Percentiles rank a stretch among this genome's conserved stretches.
phyloP scores from a whole-genome alignment of 2,329 filamentous ascomycete species.

The Aspergillus sp. region DNA sequence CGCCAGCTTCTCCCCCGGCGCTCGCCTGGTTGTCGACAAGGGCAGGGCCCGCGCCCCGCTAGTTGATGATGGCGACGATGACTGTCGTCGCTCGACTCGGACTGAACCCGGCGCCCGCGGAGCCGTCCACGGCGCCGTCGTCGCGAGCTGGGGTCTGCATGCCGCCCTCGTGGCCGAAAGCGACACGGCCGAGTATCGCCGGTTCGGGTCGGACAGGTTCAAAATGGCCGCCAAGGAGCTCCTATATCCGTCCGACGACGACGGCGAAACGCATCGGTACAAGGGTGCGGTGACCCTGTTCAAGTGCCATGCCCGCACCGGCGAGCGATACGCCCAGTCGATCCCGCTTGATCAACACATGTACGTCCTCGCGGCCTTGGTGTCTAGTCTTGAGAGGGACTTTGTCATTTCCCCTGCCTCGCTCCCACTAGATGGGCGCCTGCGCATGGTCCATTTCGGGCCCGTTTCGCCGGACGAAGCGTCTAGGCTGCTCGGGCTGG shows the following conservation, averaged over 20 bases:
- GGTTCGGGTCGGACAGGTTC: constrained; percentile 68
- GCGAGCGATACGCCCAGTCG: constrained; percentile 15
- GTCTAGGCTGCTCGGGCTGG: constrained; percentile 65
- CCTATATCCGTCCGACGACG: constrained; percentile 50
- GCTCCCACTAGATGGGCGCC: constrained; percentile 57
- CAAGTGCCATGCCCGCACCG: constrained; percentile 13
- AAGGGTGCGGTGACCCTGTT: constrained; percentile 42
- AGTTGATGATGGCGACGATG: no score
- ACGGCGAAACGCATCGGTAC: constrained; percentile 48
- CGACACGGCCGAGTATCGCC: constrained; percentile 72
- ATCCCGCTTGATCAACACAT: constrained; percentile 48
- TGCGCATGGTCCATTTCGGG: constrained; percentile 69
- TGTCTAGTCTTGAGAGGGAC: constrained; percentile 70
- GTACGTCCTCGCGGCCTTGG: constrained; percentile 67
- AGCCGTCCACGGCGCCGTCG: constrained; percentile 61
- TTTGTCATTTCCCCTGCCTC: constrained; percentile 74
- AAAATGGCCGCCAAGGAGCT: constrained; percentile 73
- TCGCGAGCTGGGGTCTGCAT: constrained; percentile 84
- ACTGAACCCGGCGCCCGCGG: no score
- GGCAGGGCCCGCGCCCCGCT: no score
- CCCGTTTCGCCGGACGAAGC: constrained; percentile 54
- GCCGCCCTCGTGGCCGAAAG: constrained; percentile 82
- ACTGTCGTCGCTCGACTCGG: no score
- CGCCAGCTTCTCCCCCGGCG: constrained; percentile 52
- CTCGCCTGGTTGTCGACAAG: constrained; percentile 37